Evolutionary conservation across 495 filamentous ascomycete species (phyloP).

Genomic region (Aspergillus nanangensis): DNA sequence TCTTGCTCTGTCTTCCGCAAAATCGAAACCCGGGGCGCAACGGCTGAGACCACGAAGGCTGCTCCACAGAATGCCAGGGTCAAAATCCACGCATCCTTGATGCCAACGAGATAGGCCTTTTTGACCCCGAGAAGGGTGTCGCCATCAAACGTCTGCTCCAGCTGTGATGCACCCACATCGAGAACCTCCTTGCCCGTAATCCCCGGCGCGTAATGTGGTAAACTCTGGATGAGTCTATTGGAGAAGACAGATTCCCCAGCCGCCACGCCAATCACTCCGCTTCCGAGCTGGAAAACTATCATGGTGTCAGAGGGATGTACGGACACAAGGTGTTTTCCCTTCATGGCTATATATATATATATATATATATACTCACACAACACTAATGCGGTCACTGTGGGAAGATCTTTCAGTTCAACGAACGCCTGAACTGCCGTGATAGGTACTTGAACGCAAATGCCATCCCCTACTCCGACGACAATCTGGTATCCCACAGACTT

Average conservation of each 20-base stretch:
- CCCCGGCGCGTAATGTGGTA: conserved; percentile 30
- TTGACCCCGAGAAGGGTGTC: conserved; percentile 44
- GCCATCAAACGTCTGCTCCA: conserved; percentile 37
- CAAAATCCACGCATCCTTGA: conserved; percentile 1
- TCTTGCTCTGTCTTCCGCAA: too few species aligned
- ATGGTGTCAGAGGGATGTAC: conserved; percentile 10
- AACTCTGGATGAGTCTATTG: conserved; percentile 26
- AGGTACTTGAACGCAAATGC: conserved; percentile 23
- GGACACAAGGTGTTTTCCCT: background rate
- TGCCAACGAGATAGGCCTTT: conserved; percentile 51
- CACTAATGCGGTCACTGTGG: conserved; percentile 9
- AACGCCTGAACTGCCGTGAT: conserved; percentile 27
- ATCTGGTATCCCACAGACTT: conserved; percentile 63
- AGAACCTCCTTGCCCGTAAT: conserved; percentile 37
- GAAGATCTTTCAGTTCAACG: conserved; percentile 15
- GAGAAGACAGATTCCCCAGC: conserved; percentile 41
- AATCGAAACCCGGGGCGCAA: too few species aligned
- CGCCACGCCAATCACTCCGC: conserved; percentile 41
- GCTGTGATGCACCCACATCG: conserved; percentile 41
- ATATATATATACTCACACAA: conserved; percentile 1
- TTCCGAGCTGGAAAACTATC: conserved; percentile 26
- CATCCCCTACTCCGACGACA: conserved; percentile 35
- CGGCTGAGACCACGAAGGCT: too few species aligned
- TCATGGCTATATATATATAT: background rate
- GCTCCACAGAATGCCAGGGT: too few species aligned